Base-by-base conservation (phyloP, 306 rosid genomes). In the Vigna hirtella region DNA sequence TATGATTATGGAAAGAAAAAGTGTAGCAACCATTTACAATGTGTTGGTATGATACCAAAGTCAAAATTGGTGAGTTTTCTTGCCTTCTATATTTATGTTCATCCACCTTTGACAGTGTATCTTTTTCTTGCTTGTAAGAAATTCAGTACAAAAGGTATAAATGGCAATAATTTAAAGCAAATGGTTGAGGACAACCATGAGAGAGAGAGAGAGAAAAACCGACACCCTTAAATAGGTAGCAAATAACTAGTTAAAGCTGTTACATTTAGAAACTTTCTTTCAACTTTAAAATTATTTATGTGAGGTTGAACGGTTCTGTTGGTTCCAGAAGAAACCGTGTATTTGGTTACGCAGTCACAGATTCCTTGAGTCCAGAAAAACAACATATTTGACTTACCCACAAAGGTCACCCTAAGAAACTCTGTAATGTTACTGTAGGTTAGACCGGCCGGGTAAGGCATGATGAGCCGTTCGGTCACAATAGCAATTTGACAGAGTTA, bases 301-400 rank as follows among this genome's bases (percentile, higher is more conserved):
- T 2, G 26, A 14, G 14, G 63, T 76, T 61, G 72, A 36, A 61
- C 61, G 49, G 63, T 50, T 66, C 12, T 20, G 52, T 67, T 26
- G 52, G 52, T 70, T 70, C 68, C 63, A 15, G 20, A 51, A 43
- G 74, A 72, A 62, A 70, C 56, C 28, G 51, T 48, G 74, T 12
- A 22, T 36, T 42, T 18, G n/a, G 64, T 79, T 52, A 81, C 36
- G 11, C 24, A 65, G 32, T 49, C 80, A 61, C 38, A 73, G 34
- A 73, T 73, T 40, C 15, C 65, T 77, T 72, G 10, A 22, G 58
- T 75, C 34, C 51, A 32, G 57, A 38, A 66, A 66, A 56, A 83
- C 48, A 68, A 76, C 32, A 63, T 38, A 51, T 78, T 78, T 76
- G 90, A 86, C 86, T 68, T 61, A 43, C 68, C 69, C 86, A 48